These are phyloP conservation scores for Tylopilus felleus DNA, from an alignment of 768 basidiomycete genomes.

Conservation along the genomic window DNA sequence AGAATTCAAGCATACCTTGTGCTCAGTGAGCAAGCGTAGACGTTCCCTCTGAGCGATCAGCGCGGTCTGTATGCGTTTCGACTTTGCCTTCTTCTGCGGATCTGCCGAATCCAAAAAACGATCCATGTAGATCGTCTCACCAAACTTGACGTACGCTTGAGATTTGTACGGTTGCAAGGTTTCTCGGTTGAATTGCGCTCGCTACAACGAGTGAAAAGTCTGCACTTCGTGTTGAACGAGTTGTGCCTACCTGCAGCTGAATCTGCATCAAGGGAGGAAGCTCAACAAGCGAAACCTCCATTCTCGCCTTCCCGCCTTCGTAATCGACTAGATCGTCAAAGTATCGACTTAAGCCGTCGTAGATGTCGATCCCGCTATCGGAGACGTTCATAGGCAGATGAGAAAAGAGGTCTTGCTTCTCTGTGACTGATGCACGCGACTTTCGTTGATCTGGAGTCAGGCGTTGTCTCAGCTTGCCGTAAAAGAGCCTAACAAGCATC, in stretches of 20 bases:
- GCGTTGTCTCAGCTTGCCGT: constrained; percentile 78
- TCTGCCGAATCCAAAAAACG: constrained; percentile 82
- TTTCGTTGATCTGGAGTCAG: constrained; percentile 37
- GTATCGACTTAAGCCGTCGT: constrained; percentile 89
- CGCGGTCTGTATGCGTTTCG: constrained; percentile 66
- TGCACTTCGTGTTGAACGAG: not conserved
- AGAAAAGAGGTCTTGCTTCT: constrained; percentile 90
- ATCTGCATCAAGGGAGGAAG: constrained; percentile 91
- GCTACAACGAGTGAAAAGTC: constrained; percentile 40
- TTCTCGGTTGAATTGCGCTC: constrained; percentile 93
- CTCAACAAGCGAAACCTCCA: constrained; percentile 84
- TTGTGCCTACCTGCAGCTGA: constrained; percentile 76
- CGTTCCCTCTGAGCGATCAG: constrained; percentile 65
- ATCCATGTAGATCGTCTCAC: constrained; percentile 84
- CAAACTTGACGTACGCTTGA: constrained; percentile 92
- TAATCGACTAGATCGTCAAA: constrained; percentile 89
- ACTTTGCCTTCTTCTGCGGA: constrained; percentile 63
- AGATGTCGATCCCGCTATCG: constrained; percentile 85
- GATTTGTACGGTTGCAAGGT: constrained; percentile 92
- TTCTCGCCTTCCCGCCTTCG: constrained; percentile 79
- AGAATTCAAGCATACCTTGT: constrained; percentile 52
- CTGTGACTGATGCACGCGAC: constrained; percentile 60
- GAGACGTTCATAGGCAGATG: constrained; percentile 92
- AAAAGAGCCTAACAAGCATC: constrained; percentile 63
- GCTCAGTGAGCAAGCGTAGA: constrained; percentile 61